phyloP scores from a whole-genome alignment of 495 filamentous ascomycete species.

The Evansstolkia leycettana region DNA sequence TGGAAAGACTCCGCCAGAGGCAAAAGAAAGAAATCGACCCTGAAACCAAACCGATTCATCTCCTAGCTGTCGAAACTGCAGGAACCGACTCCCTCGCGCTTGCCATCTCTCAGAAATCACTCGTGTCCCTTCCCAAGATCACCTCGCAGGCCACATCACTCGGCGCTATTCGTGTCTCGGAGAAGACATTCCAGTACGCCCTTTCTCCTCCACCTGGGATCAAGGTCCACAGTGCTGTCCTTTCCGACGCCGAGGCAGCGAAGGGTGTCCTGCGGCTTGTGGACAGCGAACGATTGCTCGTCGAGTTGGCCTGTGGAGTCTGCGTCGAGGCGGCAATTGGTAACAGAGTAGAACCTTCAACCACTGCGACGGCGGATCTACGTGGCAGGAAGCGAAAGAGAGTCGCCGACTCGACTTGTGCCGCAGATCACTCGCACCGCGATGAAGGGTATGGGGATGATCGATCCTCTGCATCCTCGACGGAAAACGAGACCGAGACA shows the following conservation, averaged over 20 bases:
- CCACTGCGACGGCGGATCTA: conserved; percentile 9
- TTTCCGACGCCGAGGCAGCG: conserved; percentile 72
- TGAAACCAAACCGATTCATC: conserved; percentile 26
- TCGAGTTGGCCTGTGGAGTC: conserved; percentile 78
- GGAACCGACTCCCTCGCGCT: conserved; percentile 64
- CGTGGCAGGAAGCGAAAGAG: conserved; percentile 27
- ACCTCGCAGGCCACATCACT: conserved; percentile 72
- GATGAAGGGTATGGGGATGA: conserved; percentile 34
- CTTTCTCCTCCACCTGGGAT: conserved; percentile 24
- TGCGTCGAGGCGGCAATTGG: conserved; percentile 48
- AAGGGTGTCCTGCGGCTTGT: conserved; percentile 62
- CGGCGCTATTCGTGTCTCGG: conserved; percentile 62
- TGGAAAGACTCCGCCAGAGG: conserved; percentile 37
- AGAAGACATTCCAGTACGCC: conserved; percentile 56
- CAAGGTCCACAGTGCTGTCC: conserved; percentile 51
- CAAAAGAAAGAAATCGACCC: conserved; percentile 10
- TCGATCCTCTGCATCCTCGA: conserved; percentile 16
- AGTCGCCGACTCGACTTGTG: conserved; percentile 4
- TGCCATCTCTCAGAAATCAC: conserved; percentile 43
- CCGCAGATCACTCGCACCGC: conserved; percentile 2
- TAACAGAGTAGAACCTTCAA: too few relatives aligned
- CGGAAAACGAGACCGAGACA: conserved; percentile 19
- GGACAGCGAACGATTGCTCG: conserved; percentile 68
- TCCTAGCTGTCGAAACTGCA: conserved; percentile 72
- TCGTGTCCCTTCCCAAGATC: conserved; percentile 60